These are phyloP conservation scores for Magnaporthiopsis rhizophila DNA, from an alignment of 2,329 filamentous ascomycete genomes.

Conservation along the genomic window DNA sequence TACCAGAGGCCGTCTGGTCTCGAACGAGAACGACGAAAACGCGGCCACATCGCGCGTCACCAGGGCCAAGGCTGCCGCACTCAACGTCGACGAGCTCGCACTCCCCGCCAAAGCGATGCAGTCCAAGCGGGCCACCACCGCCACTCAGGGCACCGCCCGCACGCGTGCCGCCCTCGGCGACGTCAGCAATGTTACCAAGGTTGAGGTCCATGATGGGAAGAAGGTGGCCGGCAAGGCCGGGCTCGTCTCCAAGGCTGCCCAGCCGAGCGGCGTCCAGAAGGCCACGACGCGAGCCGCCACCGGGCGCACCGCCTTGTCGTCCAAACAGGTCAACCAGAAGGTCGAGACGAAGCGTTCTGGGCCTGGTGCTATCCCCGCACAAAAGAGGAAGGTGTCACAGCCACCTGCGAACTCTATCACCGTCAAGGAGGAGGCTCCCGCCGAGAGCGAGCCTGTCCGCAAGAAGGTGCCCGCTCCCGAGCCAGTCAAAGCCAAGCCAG, in stretches of 20 bases:
- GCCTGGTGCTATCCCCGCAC: constrained; percentile 54
- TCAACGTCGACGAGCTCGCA: constrained; percentile 52
- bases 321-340: constrained; percentile 47
- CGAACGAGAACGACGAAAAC: constrained; percentile 96
- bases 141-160: constrained; percentile 43
- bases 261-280: constrained; percentile 77
- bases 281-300: constrained; percentile 42
- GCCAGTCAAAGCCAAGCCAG: constrained; percentile 30
- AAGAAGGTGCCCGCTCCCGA: constrained; percentile 46
- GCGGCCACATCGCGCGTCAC: constrained; percentile 73
- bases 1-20: constrained; percentile 65
- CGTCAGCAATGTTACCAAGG: constrained; percentile 90
- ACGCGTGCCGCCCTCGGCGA: constrained; percentile 85
- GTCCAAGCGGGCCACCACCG: constrained; percentile 51
- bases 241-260: constrained; percentile 70
- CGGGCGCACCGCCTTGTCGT: constrained; percentile 44
- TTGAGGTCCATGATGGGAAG: constrained; percentile 63
- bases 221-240: constrained; percentile 61
- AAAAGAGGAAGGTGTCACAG: constrained; percentile 57
- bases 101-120: constrained; percentile 55
- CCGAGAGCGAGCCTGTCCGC: constrained; percentile 58
- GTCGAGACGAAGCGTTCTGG: constrained; percentile 63
- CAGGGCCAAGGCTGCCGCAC: constrained; percentile 80
- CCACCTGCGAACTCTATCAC: constrained; percentile 34
- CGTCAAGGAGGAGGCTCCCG: constrained; percentile 50